phyloP scores from a whole-genome alignment of 2,329 filamentous ascomycete species.

The Sordariomycetes sp. region DNA sequence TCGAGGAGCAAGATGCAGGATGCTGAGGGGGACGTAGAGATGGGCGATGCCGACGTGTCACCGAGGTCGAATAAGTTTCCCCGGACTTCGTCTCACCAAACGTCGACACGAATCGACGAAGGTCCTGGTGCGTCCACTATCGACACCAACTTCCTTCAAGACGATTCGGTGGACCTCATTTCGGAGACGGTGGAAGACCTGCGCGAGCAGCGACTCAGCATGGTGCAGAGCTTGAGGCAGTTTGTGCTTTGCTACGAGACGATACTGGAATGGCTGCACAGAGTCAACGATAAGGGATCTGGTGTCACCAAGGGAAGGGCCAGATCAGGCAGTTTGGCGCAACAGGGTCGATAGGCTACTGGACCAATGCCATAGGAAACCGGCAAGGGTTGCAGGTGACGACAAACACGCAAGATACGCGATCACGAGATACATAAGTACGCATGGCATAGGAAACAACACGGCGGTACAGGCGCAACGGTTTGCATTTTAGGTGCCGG shows the following conservation, averaged over 20 bases:
- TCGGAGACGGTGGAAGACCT: constrained; percentile 88
- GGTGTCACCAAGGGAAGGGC: not conserved
- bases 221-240: constrained; percentile 91
- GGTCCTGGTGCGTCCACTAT: constrained; percentile 11
- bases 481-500: too few species aligned
- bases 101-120: too few species aligned
- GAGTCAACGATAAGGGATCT: constrained; percentile 28
- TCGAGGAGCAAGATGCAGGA: constrained; percentile 11
- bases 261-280: constrained; percentile 73
- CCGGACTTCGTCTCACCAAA: not conserved
- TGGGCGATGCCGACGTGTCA: constrained; percentile 25
- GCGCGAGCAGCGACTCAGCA: constrained; percentile 77
- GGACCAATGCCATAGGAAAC: too few species aligned
- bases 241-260: constrained; percentile 97
- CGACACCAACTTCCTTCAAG: constrained; percentile 57
- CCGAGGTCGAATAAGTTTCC: constrained; percentile 12
- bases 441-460: too few species aligned
- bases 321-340: not conserved
- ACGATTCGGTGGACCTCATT: constrained; percentile 69
- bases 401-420: too few species aligned
- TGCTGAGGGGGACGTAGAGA: constrained; percentile 35
- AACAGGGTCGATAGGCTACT: not conserved
- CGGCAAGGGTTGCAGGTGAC: too few species aligned
- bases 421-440: too few species aligned
- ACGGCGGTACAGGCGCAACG: too few species aligned